These are phyloP conservation scores for Geranium rotundifolium DNA, from an alignment of 345 rosid genomes.

Conservation along the genomic window DNA sequence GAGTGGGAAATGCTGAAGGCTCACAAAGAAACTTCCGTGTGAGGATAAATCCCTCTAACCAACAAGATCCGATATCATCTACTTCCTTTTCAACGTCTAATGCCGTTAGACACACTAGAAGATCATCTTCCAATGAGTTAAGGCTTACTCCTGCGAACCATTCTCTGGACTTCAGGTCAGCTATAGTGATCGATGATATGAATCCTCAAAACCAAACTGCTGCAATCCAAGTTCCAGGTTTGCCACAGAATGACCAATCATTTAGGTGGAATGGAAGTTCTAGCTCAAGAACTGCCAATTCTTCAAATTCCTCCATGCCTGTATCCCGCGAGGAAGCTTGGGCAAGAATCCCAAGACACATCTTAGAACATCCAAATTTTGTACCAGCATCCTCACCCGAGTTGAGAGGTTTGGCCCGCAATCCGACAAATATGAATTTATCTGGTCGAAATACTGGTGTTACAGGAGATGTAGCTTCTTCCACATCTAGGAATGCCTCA, in stretches of 20 bases:
- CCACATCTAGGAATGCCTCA: slow-evolving; percentile 12
- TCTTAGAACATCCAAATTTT: slow-evolving; percentile 41
- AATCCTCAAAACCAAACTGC: slow-evolving; percentile 26
- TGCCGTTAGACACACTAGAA: slow-evolving; percentile 30
- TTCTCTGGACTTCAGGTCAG: slow-evolving; percentile 31
- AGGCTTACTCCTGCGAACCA: slow-evolving; percentile 34
- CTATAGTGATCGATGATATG: slow-evolving; percentile 22
- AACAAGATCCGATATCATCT: slow-evolving; percentile 27
- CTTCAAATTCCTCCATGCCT: slow-evolving; percentile 25
- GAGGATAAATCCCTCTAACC: slow-evolving; percentile 41
- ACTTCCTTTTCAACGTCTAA: slow-evolving; percentile 34
- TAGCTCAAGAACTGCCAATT: slow-evolving; percentile 27
- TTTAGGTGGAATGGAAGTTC: slow-evolving; percentile 46
- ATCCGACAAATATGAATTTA: slow-evolving; percentile 28
- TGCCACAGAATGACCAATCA: slow-evolving; percentile 41
- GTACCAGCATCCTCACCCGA: slow-evolving; percentile 39
- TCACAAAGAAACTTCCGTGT: slow-evolving; percentile 44
- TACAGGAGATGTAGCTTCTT: slow-evolving; percentile 23
- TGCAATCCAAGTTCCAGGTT: slow-evolving; percentile 32
- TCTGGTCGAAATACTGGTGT: slow-evolving; percentile 19
- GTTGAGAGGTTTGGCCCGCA: slow-evolving; percentile 24
- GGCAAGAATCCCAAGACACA: slow-evolving; percentile 29
- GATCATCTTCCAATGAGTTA: slow-evolving; percentile 28
- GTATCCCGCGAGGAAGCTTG: slow-evolving; percentile 25
- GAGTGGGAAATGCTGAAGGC: slow-evolving; percentile 27